Base-by-base conservation (phyloP, 2,329 filamentous ascomycete genomes). In the Neonectria neomacrospora region DNA sequence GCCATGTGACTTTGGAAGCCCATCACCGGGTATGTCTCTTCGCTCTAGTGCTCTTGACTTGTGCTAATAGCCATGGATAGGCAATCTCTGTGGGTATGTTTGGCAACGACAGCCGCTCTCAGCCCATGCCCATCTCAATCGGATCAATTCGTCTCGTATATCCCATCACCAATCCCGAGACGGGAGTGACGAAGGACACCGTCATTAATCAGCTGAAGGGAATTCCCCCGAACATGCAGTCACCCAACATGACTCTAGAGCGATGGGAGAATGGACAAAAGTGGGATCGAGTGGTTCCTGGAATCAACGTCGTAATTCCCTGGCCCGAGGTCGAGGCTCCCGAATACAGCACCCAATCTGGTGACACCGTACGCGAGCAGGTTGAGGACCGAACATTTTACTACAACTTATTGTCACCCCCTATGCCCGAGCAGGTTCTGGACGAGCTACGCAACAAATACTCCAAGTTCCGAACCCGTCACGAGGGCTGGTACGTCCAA, bases 391-490 rank as follows among this genome's bases (percentile, higher is more conserved):
- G 82, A 73, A 92, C 91, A 1, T 97, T 92, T 76, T 83, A 90
- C 58, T 94, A 94, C n/a, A 91, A 88, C 37, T 83, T 98, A 23
- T 82, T 94, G 28, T 83, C 86, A 16, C 86, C 91, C 26, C 95
- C 95, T 14, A 93, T 97, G 85, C 94, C 95, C 5, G 80, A 83
- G 30, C 81, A 79, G n/a, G 86, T 97, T 39, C 85, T 97, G 68
- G 90, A 97, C 77, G 95, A 98, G 83, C 83, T 98, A 75, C 86
- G 94, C 75, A 91, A 91, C 82, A 91, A 89, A 76, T 97, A 90
- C 85, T 92, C 90, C 71, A 88, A 86, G 73, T 96, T 94, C 87
- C 86, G 94, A 74, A 93, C 90, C 56, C 85, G 92, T 51, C 93
- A 97, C 80, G 91, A 94, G 67, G 81, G 86, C 48, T 91, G 90